Base-by-base conservation (phyloP, 495 filamentous ascomycete genomes). In the Ramalina intermedia region DNA sequence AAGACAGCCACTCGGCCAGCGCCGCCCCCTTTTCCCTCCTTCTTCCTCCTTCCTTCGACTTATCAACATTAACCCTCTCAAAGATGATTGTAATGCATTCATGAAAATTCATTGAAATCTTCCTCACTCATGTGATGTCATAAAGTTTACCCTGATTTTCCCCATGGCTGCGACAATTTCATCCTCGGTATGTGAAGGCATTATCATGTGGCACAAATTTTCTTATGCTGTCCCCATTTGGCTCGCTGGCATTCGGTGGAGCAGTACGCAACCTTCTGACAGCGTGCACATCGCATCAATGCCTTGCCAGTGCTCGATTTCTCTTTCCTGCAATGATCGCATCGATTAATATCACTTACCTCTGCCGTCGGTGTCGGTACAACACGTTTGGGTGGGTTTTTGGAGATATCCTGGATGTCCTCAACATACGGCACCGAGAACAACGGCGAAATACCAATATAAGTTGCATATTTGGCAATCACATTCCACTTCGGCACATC, bases 381-480 rank as follows among this genome's bases (percentile, higher is more conserved):
- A n/a, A 12, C 6, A 24, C 29, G 24, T 11, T 20, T 17, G 9
- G 20, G 42, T n/a, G 33, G 9, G 17, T 5, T 35, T 14, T 12
- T 24, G 4, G 41, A 3, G 26, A 41, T n/a, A 14, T 29, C 45
- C 36, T 42, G 40, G 43, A 53, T 16, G 35, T 57, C 41, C 16
- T 65, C 61, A 16, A 60, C 47, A 46, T 63, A 65, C 16, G 61
- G 55, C 9, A 61, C 54, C 6, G 55, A 52, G 41, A 67, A 68
- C 36, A 43, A 49, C 3, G 59, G 58, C 12, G 63, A 62, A 37
- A 70, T 64, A 5, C 63, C 65, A 2, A 53, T 55, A 4, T 57
- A 58, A 9, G 66, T 55, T 1, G 55, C 56, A 38, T 67, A 51
- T 35, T 56, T 55, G 0, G 50, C 52, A 7, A 62, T 18, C 14